Conservation (phyloP, 2,329 filamentous ascomycete species). For the Cordyceps fumosorosea region DNA sequence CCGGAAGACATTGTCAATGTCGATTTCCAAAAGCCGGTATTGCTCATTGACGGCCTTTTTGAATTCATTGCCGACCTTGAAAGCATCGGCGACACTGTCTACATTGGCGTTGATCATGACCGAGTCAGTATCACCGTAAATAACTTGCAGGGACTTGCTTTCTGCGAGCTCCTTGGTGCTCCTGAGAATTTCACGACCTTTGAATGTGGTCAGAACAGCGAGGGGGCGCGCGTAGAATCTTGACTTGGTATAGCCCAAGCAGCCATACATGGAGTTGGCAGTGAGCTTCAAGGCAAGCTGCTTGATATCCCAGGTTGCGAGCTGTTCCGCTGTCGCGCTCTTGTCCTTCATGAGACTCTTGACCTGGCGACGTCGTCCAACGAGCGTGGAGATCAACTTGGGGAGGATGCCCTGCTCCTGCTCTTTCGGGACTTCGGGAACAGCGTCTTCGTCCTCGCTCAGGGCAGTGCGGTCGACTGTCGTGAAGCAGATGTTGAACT, state of each 20-base stretch:
- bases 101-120: slow-evolving; percentile 99
- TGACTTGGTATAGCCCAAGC: slow-evolving; percentile 92
- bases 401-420: slow-evolving; percentile 82
- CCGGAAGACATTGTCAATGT: slow-evolving; percentile 96
- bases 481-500: slow-evolving; percentile 99
- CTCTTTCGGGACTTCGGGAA: slow-evolving; percentile 77
- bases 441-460: slow-evolving; percentile 71
- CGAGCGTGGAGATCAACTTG: slow-evolving; percentile 83
- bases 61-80: slow-evolving; percentile 90
- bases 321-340: slow-evolving; percentile 73
- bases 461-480: slow-evolving; percentile 75
- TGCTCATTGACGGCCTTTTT: slow-evolving; percentile 91
- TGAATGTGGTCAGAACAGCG: slow-evolving; percentile 92
- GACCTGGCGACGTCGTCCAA: slow-evolving; percentile 81
- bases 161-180: slow-evolving; percentile 96
- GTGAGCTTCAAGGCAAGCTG: slow-evolving; percentile 95
- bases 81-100: slow-evolving; percentile 81
- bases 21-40: slow-evolving; percentile 89
- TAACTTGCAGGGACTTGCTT: slow-evolving; percentile 83
- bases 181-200: slow-evolving; percentile 92
- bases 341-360: slow-evolving; percentile 97
- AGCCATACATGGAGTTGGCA: slow-evolving; percentile 99
- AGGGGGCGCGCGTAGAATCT: slow-evolving; percentile 94
- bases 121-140: slow-evolving; percentile 98
- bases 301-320: slow-evolving; percentile 96